Base-by-base conservation (phyloP, 2,329 filamentous ascomycete species). In the Aspergillus piperis region DNA sequence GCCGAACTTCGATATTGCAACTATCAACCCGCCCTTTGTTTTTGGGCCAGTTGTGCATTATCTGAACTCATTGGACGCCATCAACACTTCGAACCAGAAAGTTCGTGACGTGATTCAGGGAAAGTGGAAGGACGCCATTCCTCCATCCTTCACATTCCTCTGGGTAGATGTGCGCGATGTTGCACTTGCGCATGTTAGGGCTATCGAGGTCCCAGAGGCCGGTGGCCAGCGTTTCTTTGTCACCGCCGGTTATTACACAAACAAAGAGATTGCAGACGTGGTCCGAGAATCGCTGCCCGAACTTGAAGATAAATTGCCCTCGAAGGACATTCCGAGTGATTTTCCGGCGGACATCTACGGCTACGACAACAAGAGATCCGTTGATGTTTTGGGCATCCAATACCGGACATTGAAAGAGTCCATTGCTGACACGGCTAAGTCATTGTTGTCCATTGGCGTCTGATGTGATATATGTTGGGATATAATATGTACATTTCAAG, bases 11-110 rank as follows among this genome's bases (percentile, higher is more conserved):
- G 82, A 84, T 44, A 70, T 90, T 30, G 78, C 82, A 10, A 86
- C 84, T 5, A 84, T 90, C 66, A 86, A 85, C 68, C 84, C 85
- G 54, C 87, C 87, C 0, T 79, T 85, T 58, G 85, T 87, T 0
- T 83, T 89, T 42, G 88, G 88, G 0, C 87, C 88, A 0, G 75
- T 89, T 7, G 83, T 87, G 53, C 83, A 88, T 66, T 86, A 87
- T 64, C 80, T 92, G 2, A 83, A 86, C 62, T 82, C 79, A 21
- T 79, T 90, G 0, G 83, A 86, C n/a, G 78, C 78, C 1, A 78
- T 92, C 62, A 93, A 92, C 77, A 90, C 88, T 1, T 90, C 88
- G 13, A 92, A 92, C 72, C 82, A 87, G 66, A 84, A 87, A 19
- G 82, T 91, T 57, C 79, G 84, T 8, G 82, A 88, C 62, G 76